Percentiles rank a stretch among this genome's conserved stretches.
These are phyloP conservation scores for Monosporozyma unispora DNA, from an alignment of 805 yeast genomes.

Conservation along the genomic window DNA sequence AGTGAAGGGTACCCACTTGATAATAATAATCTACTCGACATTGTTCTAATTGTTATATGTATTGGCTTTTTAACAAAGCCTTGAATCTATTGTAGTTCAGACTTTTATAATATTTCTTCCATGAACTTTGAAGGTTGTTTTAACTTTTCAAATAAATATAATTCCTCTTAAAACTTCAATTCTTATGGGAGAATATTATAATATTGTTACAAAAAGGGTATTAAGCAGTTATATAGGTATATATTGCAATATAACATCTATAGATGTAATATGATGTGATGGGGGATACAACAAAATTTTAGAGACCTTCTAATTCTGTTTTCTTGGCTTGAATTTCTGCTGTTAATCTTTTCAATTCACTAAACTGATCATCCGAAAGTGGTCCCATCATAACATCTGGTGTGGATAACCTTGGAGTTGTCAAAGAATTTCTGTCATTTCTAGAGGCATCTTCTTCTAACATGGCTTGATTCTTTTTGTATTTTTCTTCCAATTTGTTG, in stretches of 20 bases:
- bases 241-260: neutral
- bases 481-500: constrained; percentile 12
- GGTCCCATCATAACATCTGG: constrained; percentile 26
- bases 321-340: constrained; percentile 7
- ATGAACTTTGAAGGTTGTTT: neutral
- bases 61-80: no score
- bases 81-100: no score
- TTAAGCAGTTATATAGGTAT: neutral
- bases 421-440: constrained; percentile 2
- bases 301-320: neutral
- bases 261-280: neutral
- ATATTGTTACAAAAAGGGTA: neutral
- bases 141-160: neutral
- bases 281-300: no score
- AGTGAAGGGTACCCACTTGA: neutral
- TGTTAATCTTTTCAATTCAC: constrained; percentile 20
- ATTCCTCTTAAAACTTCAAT: neutral
- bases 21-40: neutral
- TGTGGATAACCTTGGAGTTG: constrained; percentile 10
- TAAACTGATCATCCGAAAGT: constrained; percentile 26
- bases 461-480: neutral
- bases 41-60: neutral
- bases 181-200: neutral
- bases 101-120: no score
- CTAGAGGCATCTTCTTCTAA: neutral